Conservation (phyloP, 495 filamentous ascomycete genomes). For the Penicillium canariense region DNA sequence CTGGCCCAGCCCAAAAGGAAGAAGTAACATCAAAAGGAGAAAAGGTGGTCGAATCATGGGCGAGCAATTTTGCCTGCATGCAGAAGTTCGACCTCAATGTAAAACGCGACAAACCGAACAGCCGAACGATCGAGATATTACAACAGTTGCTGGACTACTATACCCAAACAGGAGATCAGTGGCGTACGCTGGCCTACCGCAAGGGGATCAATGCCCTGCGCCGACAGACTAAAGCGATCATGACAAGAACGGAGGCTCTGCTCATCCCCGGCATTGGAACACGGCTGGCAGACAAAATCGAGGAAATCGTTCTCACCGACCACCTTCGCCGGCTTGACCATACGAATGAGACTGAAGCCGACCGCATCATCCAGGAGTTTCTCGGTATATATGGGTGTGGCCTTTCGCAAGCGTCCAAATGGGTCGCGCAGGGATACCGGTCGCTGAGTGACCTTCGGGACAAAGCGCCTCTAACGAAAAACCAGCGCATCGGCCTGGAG, state of each 20-base stretch:
- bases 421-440: slow-evolving; percentile 74
- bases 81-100: slow-evolving; percentile 49
- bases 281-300: slow-evolving; percentile 81
- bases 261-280: slow-evolving; percentile 69
- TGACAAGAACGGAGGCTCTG: slow-evolving; percentile 65
- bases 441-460: slow-evolving; percentile 69
- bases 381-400: slow-evolving; percentile 81
- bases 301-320: slow-evolving; percentile 82
- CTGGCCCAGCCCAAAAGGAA: slow-evolving; percentile 16
- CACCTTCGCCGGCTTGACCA: slow-evolving; percentile 70
- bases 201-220: slow-evolving; percentile 72
- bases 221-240: slow-evolving; percentile 63
- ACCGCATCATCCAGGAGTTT: slow-evolving; percentile 64
- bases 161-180: slow-evolving; percentile 69
- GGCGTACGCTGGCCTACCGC: slow-evolving; percentile 76
- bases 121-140: slow-evolving; percentile 71
- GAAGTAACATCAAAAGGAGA: slow-evolving; percentile 27
- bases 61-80: slow-evolving; percentile 68
- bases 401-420: slow-evolving; percentile 63
- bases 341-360: slow-evolving; percentile 60
- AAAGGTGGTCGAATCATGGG: slow-evolving; percentile 30
- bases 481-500: slow-evolving; percentile 77
- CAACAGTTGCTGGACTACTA: slow-evolving; percentile 85
- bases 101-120: slow-evolving; percentile 59
- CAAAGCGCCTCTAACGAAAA: slow-evolving; percentile 64